Evolutionary conservation across 208 protist genomes (phyloP).

Genomic region (Trypanosoma platydactyli): DNA sequence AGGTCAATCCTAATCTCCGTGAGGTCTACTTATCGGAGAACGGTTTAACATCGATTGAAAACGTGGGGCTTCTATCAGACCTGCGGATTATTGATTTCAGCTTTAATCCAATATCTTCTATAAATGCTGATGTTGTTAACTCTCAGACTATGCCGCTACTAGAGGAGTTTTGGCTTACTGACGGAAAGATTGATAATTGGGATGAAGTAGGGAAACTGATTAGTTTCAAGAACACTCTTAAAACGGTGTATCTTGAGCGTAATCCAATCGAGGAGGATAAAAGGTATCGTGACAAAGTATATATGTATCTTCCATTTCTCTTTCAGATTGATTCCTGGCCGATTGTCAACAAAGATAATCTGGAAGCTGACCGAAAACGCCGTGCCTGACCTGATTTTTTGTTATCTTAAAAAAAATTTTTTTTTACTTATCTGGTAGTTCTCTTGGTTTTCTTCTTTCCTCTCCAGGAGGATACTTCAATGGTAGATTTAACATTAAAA

Average conservation of each 20-base stretch:
- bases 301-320: conserved; percentile 79
- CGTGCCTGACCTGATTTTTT: conserved; percentile 9
- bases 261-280: conserved; percentile 90
- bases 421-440: background rate
- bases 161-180: conserved; percentile 91
- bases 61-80: conserved; percentile 41
- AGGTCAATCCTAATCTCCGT: conserved; percentile 49
- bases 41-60: conserved; percentile 64
- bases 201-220: conserved; percentile 76
- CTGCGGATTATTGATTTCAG: conserved; percentile 75
- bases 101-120: conserved; percentile 79
- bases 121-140: conserved; percentile 71
- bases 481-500: background rate
- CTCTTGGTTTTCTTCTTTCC: conserved; percentile 9
- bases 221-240: conserved; percentile 55
- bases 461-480: background rate
- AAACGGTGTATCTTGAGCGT: conserved; percentile 88
- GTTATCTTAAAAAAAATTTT: too few relatives aligned
- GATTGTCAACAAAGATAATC: conserved; percentile 81
- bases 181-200: conserved; percentile 83
- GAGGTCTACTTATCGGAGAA: conserved; percentile 89
- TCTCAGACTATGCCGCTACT: conserved; percentile 65
- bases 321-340: conserved; percentile 90
- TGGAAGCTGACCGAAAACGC: conserved; percentile 67
- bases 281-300: conserved; percentile 88